Percentiles rank a stretch among this genome's conserved stretches.
phyloP scores from a whole-genome alignment of 78 protist genomes.

The Chrysochromulina parva region DNA sequence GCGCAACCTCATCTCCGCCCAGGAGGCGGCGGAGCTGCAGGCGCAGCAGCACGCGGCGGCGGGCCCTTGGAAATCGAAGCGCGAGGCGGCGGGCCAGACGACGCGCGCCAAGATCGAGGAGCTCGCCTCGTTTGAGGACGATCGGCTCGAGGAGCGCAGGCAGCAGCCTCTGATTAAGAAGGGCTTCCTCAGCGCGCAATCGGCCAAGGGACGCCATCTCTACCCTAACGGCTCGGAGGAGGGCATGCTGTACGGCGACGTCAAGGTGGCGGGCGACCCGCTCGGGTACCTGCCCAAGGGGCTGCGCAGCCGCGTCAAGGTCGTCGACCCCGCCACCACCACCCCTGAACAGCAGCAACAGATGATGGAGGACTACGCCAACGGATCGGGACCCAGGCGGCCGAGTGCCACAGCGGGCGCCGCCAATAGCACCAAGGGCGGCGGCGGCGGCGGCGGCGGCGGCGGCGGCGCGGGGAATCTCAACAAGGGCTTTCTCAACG shows the following conservation, averaged over 20 bases:
- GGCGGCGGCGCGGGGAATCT: too few relatives aligned
- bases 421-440: too few relatives aligned
- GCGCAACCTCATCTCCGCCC: too few relatives aligned
- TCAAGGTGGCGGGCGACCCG: neutral
- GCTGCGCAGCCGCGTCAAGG: neutral
- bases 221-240: slow-evolving; percentile 1
- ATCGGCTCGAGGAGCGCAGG: neutral
- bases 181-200: neutral
- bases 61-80: neutral
- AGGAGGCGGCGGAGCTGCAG: neutral
- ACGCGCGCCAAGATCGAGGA: neutral
- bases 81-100: neutral
- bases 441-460: too few relatives aligned
- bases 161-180: neutral
- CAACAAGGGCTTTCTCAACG: too few relatives aligned
- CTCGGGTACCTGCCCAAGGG: neutral
- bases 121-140: neutral
- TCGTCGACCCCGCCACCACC: neutral
- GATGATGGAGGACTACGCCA: neutral
- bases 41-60: neutral
- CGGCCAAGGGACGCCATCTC: neutral
- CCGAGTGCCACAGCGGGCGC: too few relatives aligned
- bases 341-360: neutral
- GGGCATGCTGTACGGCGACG: neutral
- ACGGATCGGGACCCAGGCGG: too few relatives aligned